phyloP scores from a whole-genome alignment of 1,284 basidiomycete genomes.

The Cryptococcus sp. region DNA sequence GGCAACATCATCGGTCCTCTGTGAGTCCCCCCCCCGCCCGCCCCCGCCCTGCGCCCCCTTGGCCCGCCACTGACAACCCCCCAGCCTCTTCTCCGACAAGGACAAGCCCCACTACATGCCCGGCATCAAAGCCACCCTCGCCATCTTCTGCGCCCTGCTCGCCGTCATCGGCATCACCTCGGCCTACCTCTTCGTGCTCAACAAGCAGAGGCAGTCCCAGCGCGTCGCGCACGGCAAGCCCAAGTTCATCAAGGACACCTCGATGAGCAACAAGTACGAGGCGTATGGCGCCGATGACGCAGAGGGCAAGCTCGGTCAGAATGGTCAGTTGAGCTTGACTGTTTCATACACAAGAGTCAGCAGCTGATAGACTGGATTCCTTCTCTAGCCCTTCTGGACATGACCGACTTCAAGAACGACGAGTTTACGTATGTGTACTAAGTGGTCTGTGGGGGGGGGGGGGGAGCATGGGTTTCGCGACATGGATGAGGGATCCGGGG shows the following conservation, averaged over 20 bases:
- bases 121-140: constrained; percentile 41
- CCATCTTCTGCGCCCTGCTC: constrained; percentile 42
- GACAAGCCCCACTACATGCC: constrained; percentile 45
- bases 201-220: constrained; percentile 42
- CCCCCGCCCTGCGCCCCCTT: background rate
- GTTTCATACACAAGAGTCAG: no score
- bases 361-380: no score
- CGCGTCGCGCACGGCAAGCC: constrained; percentile 46
- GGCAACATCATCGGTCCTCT: constrained; percentile 37
- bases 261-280: constrained; percentile 39
- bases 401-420: constrained; percentile 44
- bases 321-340: constrained; percentile 9
- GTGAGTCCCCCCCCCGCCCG: background rate
- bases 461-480: no score
- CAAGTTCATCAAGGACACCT: constrained; percentile 40
- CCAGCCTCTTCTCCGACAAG: constrained; percentile 40
- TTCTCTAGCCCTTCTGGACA: constrained; percentile 21
- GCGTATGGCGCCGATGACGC: constrained; percentile 25
- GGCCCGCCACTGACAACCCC: background rate
- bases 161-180: constrained; percentile 34
- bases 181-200: constrained; percentile 35
- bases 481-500: no score
- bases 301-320: constrained; percentile 16
- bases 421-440: constrained; percentile 31
- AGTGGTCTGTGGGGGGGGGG: no score